phyloP scores from a whole-genome alignment of 208 protist species.

The Acanthamoeba sp. region DNA sequence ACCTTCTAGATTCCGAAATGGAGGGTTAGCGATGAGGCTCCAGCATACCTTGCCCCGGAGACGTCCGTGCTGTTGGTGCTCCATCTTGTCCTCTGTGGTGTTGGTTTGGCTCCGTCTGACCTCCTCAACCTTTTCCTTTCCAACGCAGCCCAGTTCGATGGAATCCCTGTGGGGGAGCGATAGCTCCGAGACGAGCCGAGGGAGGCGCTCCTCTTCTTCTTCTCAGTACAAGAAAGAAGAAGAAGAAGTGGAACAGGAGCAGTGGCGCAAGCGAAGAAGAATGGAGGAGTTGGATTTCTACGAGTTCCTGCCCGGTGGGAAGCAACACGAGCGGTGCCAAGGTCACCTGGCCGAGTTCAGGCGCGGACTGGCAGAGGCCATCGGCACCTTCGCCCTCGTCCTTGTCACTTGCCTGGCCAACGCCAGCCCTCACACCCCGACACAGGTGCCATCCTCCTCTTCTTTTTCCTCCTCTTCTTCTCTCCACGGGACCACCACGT shows the following conservation, averaged over 20 bases:
- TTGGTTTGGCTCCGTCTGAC: no score
- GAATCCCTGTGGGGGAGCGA: neutral
- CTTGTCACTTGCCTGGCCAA: neutral
- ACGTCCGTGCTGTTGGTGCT: neutral
- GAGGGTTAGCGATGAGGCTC: no score
- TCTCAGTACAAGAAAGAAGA: no score
- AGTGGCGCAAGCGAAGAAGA: no score
- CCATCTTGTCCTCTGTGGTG: neutral
- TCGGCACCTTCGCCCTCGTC: conserved; percentile 26
- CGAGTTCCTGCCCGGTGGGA: neutral
- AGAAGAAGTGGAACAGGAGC: no score
- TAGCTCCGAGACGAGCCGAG: no score
- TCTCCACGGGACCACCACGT: no score
- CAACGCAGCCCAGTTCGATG: neutral
- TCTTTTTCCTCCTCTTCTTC: neutral
- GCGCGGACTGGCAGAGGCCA: neutral
- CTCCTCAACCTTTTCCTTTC: no score
- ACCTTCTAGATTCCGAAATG: neutral
- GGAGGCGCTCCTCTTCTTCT: no score
- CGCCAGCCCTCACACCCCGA: neutral
- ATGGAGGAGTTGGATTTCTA: conserved; percentile 4
- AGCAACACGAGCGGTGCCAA: neutral
- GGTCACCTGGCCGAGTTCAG: neutral
- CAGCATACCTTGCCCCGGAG: neutral
- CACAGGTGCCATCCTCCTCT: neutral